Evolutionary conservation across 305 asterid species (phyloP).

Genomic region (Solanum aculeatissimum): DNA sequence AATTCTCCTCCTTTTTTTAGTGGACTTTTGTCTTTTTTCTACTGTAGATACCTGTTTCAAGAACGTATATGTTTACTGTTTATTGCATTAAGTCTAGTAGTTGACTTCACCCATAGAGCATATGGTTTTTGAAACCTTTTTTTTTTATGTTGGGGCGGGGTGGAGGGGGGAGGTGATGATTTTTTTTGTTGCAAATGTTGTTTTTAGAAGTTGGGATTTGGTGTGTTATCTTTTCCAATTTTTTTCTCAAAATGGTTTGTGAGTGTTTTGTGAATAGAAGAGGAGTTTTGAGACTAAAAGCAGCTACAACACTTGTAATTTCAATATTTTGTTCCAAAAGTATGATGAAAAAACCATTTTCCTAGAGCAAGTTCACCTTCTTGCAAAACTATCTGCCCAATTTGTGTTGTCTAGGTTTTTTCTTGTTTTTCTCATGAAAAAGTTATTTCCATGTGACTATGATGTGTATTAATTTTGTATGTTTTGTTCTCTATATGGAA

Average conservation of each 20-base stretch:
- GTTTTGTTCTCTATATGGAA: not conserved
- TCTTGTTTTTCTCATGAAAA: not conserved
- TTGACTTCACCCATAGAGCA: not conserved
- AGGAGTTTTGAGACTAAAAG: no score
- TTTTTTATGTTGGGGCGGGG: no score
- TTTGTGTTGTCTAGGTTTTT: not conserved
- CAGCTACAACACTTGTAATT: not conserved
- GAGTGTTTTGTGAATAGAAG: no score
- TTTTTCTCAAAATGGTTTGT: not conserved
- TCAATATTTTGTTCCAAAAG: not conserved
- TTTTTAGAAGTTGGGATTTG: not conserved
- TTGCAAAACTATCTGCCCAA: not conserved
- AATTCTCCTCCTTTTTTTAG: not conserved
- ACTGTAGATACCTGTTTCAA: not conserved
- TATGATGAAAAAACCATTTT: not conserved
- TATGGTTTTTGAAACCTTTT: not conserved
- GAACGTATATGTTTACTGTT: not conserved
- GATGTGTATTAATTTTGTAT: not conserved
- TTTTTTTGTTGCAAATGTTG: not conserved
- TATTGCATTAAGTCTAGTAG: not conserved
- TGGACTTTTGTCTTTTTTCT: not conserved
- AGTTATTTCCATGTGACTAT: not conserved
- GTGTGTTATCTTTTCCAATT: not conserved
- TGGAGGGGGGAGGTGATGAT: no score
- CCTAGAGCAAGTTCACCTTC: not conserved